phyloP scores from a whole-genome alignment of 179 eudicot genomes.

The Drosera spatulata region DNA sequence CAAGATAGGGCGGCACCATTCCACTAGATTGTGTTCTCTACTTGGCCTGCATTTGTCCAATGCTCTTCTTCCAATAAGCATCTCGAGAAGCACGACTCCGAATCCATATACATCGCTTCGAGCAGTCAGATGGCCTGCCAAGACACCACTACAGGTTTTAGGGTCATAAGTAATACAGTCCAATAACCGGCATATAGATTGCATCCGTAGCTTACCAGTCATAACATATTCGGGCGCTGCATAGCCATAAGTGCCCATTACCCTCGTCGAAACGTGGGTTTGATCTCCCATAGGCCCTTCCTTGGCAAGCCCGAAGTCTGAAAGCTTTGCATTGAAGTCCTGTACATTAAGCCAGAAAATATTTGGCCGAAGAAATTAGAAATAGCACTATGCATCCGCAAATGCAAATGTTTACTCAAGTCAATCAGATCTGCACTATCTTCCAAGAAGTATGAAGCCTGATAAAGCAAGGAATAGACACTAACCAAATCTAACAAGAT shows the following conservation, averaged over 20 bases:
- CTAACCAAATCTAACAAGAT: slow-evolving; percentile 87
- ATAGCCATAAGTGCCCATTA: slow-evolving; percentile 96
- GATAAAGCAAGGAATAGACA: slow-evolving; percentile 2
- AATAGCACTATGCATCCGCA: no score
- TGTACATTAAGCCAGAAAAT: slow-evolving; percentile 15
- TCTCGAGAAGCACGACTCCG: slow-evolving; percentile 91
- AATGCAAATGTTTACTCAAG: no score
- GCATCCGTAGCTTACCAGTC: slow-evolving; percentile 52
- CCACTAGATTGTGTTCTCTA: slow-evolving; percentile 81
- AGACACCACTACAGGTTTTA: background rate
- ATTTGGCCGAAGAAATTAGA: background rate
- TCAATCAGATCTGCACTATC: no score
- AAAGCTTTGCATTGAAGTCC: slow-evolving; percentile 93
- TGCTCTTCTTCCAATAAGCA: slow-evolving; percentile 87
- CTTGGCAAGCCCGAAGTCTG: slow-evolving; percentile 97
- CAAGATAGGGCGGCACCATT: slow-evolving; percentile 88
- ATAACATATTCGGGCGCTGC: slow-evolving; percentile 97
- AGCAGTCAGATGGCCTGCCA: slow-evolving; percentile 82
- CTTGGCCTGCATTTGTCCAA: slow-evolving; percentile 80
- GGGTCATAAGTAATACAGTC: background rate
- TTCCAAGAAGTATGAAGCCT: no score
- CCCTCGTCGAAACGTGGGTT: slow-evolving; percentile 96
- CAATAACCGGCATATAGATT: no score
- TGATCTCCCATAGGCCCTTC: slow-evolving; percentile 95
- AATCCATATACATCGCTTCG: slow-evolving; percentile 90